phyloP scores from a whole-genome alignment of 2,329 filamentous ascomycete genomes.

The Aspergillus glaucus region DNA sequence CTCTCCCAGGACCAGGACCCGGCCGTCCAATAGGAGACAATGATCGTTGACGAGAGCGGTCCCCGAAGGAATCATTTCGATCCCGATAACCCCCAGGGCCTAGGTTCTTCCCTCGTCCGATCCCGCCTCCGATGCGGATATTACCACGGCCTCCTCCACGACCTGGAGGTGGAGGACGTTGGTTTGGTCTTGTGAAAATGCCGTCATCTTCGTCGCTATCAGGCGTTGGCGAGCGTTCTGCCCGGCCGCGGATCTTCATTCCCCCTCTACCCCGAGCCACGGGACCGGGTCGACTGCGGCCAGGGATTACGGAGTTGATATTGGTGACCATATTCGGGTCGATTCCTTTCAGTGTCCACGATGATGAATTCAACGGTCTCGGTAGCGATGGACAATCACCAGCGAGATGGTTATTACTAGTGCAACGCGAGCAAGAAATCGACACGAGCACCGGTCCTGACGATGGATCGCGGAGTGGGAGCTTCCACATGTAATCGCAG shows the following conservation, averaged over 20 bases:
- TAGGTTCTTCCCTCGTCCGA: constrained; percentile 23
- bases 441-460: constrained; percentile 32
- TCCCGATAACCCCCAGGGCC: constrained; percentile 20
- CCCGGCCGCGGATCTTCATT: constrained; percentile 33
- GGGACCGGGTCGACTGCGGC: constrained; percentile 9
- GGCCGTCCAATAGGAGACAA: constrained; percentile 23
- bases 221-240: constrained; percentile 23
- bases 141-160: constrained; percentile 22
- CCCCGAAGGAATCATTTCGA: constrained; percentile 19
- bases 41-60: constrained; percentile 24
- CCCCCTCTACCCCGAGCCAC: constrained; percentile 15
- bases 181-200: constrained; percentile 23
- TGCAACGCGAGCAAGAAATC: constrained; percentile 40
- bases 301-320: constrained; percentile 23
- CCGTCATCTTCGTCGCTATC: constrained; percentile 29
- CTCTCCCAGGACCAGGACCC: constrained; percentile 8
- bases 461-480: constrained; percentile 21
- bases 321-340: constrained; percentile 34
- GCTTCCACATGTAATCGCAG: constrained; percentile 56
- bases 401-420: constrained; percentile 37
- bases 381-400: constrained; percentile 38
- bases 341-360: constrained; percentile 35
- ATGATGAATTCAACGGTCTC: constrained; percentile 24
- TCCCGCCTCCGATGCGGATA: constrained; percentile 30
- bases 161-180: constrained; percentile 20